Conservation (phyloP, 805 yeast genomes). For the Starmerella kuoi region DNA sequence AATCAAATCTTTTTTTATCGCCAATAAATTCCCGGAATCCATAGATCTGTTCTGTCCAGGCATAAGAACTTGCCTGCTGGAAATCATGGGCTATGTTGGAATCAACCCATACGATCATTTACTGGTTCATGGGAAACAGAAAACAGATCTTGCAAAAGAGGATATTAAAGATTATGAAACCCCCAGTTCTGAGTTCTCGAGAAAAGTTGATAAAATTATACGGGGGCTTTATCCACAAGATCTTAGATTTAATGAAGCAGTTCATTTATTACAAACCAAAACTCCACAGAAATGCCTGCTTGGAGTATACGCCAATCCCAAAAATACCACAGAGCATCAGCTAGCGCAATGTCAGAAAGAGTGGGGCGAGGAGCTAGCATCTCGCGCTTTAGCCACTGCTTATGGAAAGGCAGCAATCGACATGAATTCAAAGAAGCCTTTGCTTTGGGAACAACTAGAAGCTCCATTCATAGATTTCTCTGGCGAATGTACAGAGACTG, state of each 20-base stretch:
- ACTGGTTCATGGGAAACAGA: neutral
- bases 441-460: constrained; percentile 74
- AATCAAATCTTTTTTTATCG: neutral
- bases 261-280: constrained; percentile 58
- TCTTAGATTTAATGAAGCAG: constrained; percentile 64
- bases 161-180: neutral
- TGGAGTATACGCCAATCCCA: constrained; percentile 32
- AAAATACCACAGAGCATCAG: constrained; percentile 43
- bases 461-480: constrained; percentile 62
- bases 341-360: constrained; percentile 41
- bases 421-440: constrained; percentile 55
- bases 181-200: neutral
- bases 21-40: neutral
- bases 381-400: constrained; percentile 64
- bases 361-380: constrained; percentile 48
- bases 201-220: neutral
- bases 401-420: constrained; percentile 68
- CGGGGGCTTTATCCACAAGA: constrained; percentile 59
- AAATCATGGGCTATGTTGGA: neutral
- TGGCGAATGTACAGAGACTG: constrained; percentile 16
- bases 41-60: neutral
- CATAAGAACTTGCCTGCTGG: neutral
- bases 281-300: constrained; percentile 37
- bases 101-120: neutral
- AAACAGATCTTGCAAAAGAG: neutral